phyloP scores from a whole-genome alignment of 768 basidiomycete genomes.

The Xanthoconium stramineum region DNA sequence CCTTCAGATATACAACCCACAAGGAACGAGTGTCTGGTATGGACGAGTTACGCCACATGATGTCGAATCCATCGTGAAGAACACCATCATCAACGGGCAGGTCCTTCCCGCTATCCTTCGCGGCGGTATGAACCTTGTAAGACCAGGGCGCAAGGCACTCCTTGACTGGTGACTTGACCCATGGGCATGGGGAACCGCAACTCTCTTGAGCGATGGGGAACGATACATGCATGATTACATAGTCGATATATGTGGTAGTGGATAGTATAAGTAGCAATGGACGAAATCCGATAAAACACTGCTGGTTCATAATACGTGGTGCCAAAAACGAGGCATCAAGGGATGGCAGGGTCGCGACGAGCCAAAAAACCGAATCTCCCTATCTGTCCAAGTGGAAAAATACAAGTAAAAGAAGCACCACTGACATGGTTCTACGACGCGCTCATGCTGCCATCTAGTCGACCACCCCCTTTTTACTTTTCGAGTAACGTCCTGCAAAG shows the following conservation, averaged over 20 bases:
- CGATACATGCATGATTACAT: constrained; percentile 21
- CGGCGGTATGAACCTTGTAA: constrained; percentile 76
- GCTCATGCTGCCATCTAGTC: constrained; percentile 34
- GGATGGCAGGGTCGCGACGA: constrained; percentile 2
- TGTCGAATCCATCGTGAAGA: constrained; percentile 78
- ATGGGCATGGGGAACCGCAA: neutral
- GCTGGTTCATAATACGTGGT: constrained; percentile 6
- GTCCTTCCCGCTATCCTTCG: constrained; percentile 83
- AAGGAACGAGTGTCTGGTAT: constrained; percentile 87
- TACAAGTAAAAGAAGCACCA: constrained; percentile 7
- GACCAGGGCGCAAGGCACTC: constrained; percentile 63
- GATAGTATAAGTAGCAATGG: constrained; percentile 19
- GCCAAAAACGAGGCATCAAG: neutral
- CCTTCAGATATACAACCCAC: constrained; percentile 77
- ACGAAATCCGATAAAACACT: constrained; percentile 3
- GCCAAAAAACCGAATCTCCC: constrained; percentile 20
- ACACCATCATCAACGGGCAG: constrained; percentile 82
- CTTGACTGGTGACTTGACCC: constrained; percentile 62
- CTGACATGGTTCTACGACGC: constrained; percentile 9
- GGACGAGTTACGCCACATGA: constrained; percentile 91
- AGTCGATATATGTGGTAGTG: constrained; percentile 25
- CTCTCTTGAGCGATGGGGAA: neutral
- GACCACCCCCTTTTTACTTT: constrained; percentile 44
- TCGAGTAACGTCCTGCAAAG: constrained; percentile 70
- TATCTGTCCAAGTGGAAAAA: constrained; percentile 16